Base-by-base conservation (phyloP, 176 grass and related monocot genomes). In the Phoenix dactylifera region DNA sequence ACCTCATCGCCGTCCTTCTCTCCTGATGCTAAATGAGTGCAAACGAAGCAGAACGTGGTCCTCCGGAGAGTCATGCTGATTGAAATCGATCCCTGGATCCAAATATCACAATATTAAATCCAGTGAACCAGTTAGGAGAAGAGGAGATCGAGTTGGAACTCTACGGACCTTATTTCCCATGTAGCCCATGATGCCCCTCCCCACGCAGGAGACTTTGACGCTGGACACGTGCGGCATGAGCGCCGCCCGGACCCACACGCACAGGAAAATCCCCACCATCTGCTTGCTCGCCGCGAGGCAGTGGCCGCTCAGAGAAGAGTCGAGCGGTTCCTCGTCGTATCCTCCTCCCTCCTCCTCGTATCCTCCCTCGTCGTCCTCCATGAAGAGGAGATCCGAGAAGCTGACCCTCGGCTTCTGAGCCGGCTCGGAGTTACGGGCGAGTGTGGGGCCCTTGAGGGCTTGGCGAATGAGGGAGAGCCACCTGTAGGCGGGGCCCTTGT, bases 221-320 rank as follows among this genome's bases (percentile, higher is more conserved):
- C 70, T 18, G 3, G 62, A 54, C 63, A 97, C 68, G 14, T 54
- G 68, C 16, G 50, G 72, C 54, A 83, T 49, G 15, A 91, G 50
- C 32, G 82, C 87, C 1, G 26, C 68, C 6, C 78, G 76, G 28
- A 85, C 65, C 92, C 92, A 97, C 55, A 97, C 81, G 61, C 92
- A 90, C 62, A 97, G 76, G 76, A 97, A 87, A 23, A 97, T 75
- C 18, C 92, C 92, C 0, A 97, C 87, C 92, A 97, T 97, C 70
- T 97, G 87, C 62, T 91, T 91, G 78, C 87, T 78, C 0, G 83
- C 83, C 4, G 74, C 87, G 0, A 88, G 68, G 2, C 62, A 65
- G 66, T 87, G 89, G 1, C 59, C 79, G 6, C 28, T 1, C 5
- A 1, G 0, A 30, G 28, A 30, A 30, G 19, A 62, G 16, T 63